A percentile compares a stretch with the other conserved stretches of the same genome.
Evolutionary conservation across 768 basidiomycete genomes (phyloP).

Genomic region (Tylopilus intermedius): DNA sequence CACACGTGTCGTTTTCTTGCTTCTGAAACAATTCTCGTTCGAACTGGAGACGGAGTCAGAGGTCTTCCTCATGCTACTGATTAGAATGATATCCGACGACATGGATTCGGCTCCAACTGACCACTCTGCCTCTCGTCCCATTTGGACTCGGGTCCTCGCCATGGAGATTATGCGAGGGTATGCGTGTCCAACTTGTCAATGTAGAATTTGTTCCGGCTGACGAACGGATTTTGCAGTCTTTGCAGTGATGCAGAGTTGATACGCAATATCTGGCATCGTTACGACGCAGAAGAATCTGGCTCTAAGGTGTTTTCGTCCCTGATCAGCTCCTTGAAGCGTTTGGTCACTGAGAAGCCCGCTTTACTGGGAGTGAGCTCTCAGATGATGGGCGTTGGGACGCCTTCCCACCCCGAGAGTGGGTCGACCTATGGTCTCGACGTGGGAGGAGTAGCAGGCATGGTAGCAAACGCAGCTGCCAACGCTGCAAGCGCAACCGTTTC

Average conservation of each 20-base stretch:
- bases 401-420: slow-evolving; percentile 28
- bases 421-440: slow-evolving; percentile 55
- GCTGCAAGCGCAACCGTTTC: slow-evolving; percentile 81
- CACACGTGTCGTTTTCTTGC: slow-evolving; percentile 88
- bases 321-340: slow-evolving; percentile 76
- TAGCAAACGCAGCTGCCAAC: slow-evolving; percentile 74
- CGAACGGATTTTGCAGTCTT: slow-evolving; percentile 38
- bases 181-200: slow-evolving; percentile 2
- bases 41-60: slow-evolving; percentile 82
- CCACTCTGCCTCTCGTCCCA: slow-evolving; percentile 41
- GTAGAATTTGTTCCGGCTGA: not conserved
- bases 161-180: slow-evolving; percentile 92
- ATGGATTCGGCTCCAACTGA: slow-evolving; percentile 27
- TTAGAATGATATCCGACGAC: slow-evolving; percentile 60
- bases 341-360: slow-evolving; percentile 85
- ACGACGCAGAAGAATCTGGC: slow-evolving; percentile 56
- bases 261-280: slow-evolving; percentile 73
- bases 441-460: slow-evolving; percentile 72
- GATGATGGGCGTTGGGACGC: slow-evolving; percentile 76
- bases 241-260: slow-evolving; percentile 79
- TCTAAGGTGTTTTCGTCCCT: slow-evolving; percentile 74
- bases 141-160: slow-evolving; percentile 87
- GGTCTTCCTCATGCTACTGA: slow-evolving; percentile 74
- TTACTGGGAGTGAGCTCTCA: slow-evolving; percentile 75
- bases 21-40: slow-evolving; percentile 84